Conservation (phyloP, 148 eudicot species). For the Dianthus caryophyllus region DNA sequence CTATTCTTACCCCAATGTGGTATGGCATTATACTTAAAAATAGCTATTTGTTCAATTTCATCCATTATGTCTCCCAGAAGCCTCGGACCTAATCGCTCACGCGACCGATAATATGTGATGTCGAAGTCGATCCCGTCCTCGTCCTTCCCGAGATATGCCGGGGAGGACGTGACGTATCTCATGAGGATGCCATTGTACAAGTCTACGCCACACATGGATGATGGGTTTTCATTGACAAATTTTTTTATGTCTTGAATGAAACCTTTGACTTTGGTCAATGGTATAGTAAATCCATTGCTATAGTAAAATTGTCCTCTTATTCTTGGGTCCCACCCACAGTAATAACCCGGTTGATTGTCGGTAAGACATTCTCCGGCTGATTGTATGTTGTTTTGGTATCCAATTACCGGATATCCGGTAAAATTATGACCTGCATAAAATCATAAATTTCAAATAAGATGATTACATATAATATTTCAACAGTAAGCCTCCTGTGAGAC, state of each 20-base stretch:
- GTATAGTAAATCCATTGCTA: slow-evolving; percentile 53
- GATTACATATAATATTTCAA: no score
- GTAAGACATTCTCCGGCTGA: slow-evolving; percentile 68
- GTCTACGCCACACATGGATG: slow-evolving; percentile 57
- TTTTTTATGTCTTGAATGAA: slow-evolving; percentile 66
- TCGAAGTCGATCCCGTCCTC: slow-evolving; percentile 78
- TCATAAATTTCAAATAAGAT: no score
- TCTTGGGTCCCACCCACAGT: slow-evolving; percentile 77
- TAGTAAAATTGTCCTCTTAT: slow-evolving; percentile 49
- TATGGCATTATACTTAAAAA: slow-evolving; percentile 62
- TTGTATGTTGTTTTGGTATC: slow-evolving; percentile 66
- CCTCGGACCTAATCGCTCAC: slow-evolving; percentile 51
- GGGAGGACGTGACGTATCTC: slow-evolving; percentile 70
- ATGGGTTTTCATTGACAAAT: slow-evolving; percentile 46
- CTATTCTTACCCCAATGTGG: slow-evolving; percentile 98
- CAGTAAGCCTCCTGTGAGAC: no score
- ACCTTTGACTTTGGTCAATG: slow-evolving; percentile 40
- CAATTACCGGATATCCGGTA: slow-evolving; percentile 66
- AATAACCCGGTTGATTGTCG: slow-evolving; percentile 23
- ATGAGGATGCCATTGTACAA: slow-evolving; percentile 66
- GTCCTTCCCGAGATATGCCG: slow-evolving; percentile 70
- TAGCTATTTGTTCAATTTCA: slow-evolving; percentile 75
- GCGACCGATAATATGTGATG: slow-evolving; percentile 66
- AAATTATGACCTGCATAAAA: slow-evolving; percentile 38
- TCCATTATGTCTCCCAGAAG: slow-evolving; percentile 57